Conservation (phyloP, 2,329 filamentous ascomycete species). For the Cladosporium sphaerospermum region DNA sequence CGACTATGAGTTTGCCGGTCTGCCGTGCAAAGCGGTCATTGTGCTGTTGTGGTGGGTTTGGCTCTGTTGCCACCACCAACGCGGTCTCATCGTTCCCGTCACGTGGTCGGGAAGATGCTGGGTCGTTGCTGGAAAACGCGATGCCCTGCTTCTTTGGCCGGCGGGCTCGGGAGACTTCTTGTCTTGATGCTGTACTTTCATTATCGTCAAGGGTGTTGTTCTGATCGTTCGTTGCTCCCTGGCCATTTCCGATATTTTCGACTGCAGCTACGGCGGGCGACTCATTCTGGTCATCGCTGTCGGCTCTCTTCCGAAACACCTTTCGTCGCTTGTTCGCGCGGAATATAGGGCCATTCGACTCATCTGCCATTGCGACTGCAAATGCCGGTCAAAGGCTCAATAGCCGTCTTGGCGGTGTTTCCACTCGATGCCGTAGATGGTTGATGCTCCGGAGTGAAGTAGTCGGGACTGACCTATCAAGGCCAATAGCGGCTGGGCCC, state of each 20-base stretch:
- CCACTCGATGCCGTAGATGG: no score
- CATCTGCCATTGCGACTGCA: not conserved
- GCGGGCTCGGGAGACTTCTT: conserved; percentile 10
- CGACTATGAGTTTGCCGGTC: conserved; percentile 60
- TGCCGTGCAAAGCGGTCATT: conserved; percentile 62
- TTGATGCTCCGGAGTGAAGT: no score
- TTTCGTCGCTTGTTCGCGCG: conserved; percentile 47
- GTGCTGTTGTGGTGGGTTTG: conserved; percentile 33
- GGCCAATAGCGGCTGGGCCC: no score
- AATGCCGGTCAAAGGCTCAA: no score
- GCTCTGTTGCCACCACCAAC: conserved; percentile 20
- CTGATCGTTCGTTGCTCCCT: not conserved
- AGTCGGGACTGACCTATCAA: no score
- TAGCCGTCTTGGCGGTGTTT: no score
- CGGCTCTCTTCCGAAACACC: conserved; percentile 41
- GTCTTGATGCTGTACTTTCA: not conserved
- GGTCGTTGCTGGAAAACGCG: conserved; percentile 19
- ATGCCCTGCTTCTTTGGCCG: conserved; percentile 26
- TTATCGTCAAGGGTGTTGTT: not conserved
- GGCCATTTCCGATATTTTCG: not conserved
- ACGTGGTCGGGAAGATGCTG: conserved; percentile 18
- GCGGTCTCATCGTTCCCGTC: conserved; percentile 35
- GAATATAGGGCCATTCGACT: conserved; percentile 31
- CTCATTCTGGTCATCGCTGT: conserved; percentile 19
- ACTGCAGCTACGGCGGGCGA: not conserved